Conservation (phyloP, 1,284 basidiomycete species). For the Malassezia globosa region DNA sequence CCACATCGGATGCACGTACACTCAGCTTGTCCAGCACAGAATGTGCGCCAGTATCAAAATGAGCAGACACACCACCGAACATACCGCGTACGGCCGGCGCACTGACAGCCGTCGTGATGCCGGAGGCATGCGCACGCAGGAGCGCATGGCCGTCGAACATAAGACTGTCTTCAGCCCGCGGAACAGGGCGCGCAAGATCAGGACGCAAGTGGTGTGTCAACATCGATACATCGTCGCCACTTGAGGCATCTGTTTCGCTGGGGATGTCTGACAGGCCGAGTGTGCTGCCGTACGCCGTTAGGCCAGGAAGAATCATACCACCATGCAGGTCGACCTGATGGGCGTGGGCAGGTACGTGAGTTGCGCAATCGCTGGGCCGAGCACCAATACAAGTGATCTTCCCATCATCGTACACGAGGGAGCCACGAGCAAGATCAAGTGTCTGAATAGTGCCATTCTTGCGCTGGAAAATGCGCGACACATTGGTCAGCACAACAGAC, state of each 20-base stretch:
- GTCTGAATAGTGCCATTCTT: not conserved
- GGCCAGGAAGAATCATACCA: conserved; percentile 18
- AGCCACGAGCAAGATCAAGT: not conserved
- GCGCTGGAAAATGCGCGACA: conserved; percentile 17
- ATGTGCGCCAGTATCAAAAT: conserved; percentile 23
- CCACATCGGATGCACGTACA: conserved; percentile 58
- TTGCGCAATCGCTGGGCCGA: not conserved
- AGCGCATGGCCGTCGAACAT: conserved; percentile 34
- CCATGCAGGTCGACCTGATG: conserved; percentile 18
- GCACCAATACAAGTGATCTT: conserved; percentile 21
- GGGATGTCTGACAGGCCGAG: conserved; percentile 37
- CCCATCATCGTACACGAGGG: conserved; percentile 22
- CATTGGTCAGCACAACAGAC: conserved; percentile 26
- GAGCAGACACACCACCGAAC: conserved; percentile 52
- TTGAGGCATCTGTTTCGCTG: conserved; percentile 23
- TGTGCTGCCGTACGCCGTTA: conserved; percentile 27
- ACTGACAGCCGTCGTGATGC: conserved; percentile 57
- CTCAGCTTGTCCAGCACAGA: conserved; percentile 54
- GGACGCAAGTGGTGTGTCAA: conserved; percentile 11
- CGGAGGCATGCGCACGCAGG: conserved; percentile 48
- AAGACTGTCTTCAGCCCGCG: conserved; percentile 30
- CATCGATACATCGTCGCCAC: conserved; percentile 17
- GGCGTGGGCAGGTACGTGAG: not conserved
- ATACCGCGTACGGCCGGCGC: conserved; percentile 48
- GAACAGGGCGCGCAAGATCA: conserved; percentile 4